These are phyloP conservation scores for Chlamydomonas reinhardtii DNA, from an alignment of 163 green algal species.

Conservation along the genomic window DNA sequence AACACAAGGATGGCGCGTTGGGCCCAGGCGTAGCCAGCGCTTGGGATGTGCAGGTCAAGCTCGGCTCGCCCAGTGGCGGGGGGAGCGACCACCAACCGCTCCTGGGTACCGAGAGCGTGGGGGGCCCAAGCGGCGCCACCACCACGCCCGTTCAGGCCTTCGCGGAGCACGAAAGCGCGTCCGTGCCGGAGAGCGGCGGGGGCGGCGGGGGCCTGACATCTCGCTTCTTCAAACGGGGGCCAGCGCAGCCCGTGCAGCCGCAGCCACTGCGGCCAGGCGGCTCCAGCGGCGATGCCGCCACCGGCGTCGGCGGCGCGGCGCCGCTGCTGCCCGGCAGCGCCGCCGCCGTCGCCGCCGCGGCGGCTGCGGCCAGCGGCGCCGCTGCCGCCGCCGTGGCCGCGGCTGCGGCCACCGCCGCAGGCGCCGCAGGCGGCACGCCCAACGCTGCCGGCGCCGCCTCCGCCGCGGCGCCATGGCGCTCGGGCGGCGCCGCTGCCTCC, in stretches of 20 bases:
- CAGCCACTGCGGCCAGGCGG: no score
- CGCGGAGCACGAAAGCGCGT: neutral
- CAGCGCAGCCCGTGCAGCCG: neutral
- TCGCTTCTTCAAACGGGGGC: conserved; percentile 6
- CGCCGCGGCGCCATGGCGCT: neutral
- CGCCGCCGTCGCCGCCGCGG: neutral
- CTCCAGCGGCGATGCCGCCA: no score
- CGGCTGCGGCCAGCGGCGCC: neutral
- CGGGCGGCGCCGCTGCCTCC: neutral
- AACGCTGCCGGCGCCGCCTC: neutral
- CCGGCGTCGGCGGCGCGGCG: no score
- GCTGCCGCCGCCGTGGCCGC: neutral
- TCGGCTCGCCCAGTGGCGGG: no score
- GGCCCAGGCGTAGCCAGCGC: no score
- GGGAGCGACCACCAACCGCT: no score
- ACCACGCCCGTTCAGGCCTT: conserved; percentile 27
- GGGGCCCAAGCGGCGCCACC: no score
- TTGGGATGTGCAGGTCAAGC: no score
- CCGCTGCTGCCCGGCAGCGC: no score
- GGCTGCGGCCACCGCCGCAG: neutral
- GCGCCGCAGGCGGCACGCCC: neutral
- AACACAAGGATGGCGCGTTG: no score
- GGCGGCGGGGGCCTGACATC: neutral
- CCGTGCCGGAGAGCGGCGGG: neutral
- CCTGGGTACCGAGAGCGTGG: no score